Percentiles rank a stretch among this genome's conserved stretches.
These are phyloP conservation scores for Vicia faba DNA, from an alignment of 306 rosid genomes.

Conservation along the genomic window DNA sequence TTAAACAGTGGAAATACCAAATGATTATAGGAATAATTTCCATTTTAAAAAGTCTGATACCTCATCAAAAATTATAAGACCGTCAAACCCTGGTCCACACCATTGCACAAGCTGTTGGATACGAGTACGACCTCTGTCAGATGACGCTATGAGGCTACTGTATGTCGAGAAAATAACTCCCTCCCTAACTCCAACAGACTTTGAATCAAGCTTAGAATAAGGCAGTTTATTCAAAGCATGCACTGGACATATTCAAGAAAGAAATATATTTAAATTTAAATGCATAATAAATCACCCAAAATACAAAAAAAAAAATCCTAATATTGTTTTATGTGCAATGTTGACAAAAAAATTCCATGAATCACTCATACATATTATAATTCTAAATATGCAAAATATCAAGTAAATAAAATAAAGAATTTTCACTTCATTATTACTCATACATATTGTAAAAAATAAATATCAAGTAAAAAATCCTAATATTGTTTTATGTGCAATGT, in stretches of 20 bases:
- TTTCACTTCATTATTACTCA: too few relatives aligned
- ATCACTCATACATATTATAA: too few relatives aligned
- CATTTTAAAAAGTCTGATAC: conserved; percentile 36
- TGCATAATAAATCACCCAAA: conserved; percentile 15
- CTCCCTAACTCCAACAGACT: conserved; percentile 83
- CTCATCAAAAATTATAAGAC: conserved; percentile 91
- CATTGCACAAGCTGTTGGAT: conserved; percentile 93
- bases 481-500: too few relatives aligned
- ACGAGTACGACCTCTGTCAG: conserved; percentile 95
- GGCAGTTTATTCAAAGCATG: conserved; percentile 98
- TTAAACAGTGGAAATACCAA: conserved; percentile 10
- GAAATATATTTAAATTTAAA: conserved; percentile 38
- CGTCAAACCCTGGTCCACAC: conserved; percentile 83
- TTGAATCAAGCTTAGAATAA: conserved; percentile 96
- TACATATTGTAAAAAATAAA: too few relatives aligned
- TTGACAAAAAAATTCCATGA: too few relatives aligned
- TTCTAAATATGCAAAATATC: too few relatives aligned
- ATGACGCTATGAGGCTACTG: conserved; percentile 94
- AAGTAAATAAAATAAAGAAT: background rate
- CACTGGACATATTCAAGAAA: conserved; percentile 56
- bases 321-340: too few relatives aligned
- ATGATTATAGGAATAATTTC: conserved; percentile 36
- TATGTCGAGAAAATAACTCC: conserved; percentile 94
- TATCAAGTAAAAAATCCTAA: background rate
- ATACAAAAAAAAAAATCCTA: background rate